Evolutionary conservation across 805 yeast genomes (phyloP).

Genomic region (Candida tallmaniae): DNA sequence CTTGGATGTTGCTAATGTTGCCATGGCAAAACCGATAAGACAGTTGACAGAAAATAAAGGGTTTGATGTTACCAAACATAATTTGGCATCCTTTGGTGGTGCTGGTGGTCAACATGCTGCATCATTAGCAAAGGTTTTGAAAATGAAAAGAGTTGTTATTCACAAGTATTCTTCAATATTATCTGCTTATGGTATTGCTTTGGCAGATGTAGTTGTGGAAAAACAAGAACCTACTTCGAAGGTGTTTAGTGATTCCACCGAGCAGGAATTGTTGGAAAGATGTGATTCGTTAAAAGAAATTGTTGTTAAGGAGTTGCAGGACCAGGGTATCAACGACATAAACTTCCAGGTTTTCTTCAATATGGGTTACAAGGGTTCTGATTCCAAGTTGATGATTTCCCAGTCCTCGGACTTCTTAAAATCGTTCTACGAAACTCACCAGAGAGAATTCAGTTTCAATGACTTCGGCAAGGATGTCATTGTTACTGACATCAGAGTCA

Average conservation of each 20-base stretch:
- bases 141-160: slow-evolving; percentile 62
- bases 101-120: slow-evolving; percentile 92
- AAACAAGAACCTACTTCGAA: slow-evolving; percentile 67
- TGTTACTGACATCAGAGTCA: slow-evolving; percentile 69
- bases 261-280: slow-evolving; percentile 14
- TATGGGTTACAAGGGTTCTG: slow-evolving; percentile 22
- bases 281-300: slow-evolving; percentile 12
- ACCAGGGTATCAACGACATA: slow-evolving; percentile 13
- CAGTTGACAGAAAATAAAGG: slow-evolving; percentile 85
- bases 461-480: slow-evolving; percentile 51
- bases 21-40: slow-evolving; percentile 89
- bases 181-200: slow-evolving; percentile 83
- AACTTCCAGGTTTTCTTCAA: slow-evolving; percentile 13
- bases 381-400: slow-evolving; percentile 22
- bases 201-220: slow-evolving; percentile 83
- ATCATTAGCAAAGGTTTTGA: slow-evolving; percentile 67
- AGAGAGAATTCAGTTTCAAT: slow-evolving; percentile 68
- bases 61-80: slow-evolving; percentile 57
- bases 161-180: slow-evolving; percentile 81
- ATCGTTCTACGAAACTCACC: slow-evolving; percentile 52
- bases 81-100: slow-evolving; percentile 84
- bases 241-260: slow-evolving; percentile 24
- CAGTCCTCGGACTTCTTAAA: slow-evolving; percentile 29
- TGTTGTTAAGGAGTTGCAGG: slow-evolving; percentile 10
- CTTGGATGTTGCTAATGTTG: slow-evolving; percentile 75